Conservation (phyloP, 2,329 filamentous ascomycete genomes). For the Sporothrix variecibatus region DNA sequence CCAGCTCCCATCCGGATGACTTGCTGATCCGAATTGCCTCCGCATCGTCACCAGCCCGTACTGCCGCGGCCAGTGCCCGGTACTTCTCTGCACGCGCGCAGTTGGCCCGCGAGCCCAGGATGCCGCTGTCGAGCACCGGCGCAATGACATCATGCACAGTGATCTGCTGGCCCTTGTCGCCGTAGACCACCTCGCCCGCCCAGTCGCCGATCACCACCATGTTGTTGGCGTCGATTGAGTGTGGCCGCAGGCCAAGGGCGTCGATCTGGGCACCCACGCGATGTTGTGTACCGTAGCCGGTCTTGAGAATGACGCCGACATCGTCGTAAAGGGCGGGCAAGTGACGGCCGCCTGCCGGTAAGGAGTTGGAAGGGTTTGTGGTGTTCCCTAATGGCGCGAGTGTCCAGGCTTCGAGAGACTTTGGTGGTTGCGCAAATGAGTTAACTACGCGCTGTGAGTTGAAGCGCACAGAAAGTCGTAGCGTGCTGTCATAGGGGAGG, state of each 20-base stretch:
- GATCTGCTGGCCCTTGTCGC: conserved; percentile 34
- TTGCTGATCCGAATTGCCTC: conserved; percentile 43
- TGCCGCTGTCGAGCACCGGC: conserved; percentile 34
- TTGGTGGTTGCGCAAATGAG: conserved; percentile 41
- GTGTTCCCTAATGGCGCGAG: conserved; percentile 21
- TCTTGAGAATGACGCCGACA: conserved; percentile 56
- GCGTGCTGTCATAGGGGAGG: conserved; percentile 37
- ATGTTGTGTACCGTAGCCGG: conserved; percentile 56
- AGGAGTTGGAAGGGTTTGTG: conserved; percentile 33
- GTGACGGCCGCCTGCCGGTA: conserved; percentile 26
- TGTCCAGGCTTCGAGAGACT: conserved; percentile 23
- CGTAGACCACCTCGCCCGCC: conserved; percentile 37
- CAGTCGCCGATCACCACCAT: conserved; percentile 56
- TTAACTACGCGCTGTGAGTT: conserved; percentile 35
- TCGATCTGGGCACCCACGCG: conserved; percentile 51
- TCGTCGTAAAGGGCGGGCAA: conserved; percentile 49
- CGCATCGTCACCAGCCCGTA: conserved; percentile 43
- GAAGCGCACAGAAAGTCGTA: conserved; percentile 36
- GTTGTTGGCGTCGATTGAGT: conserved; percentile 43
- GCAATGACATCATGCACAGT: conserved; percentile 47
- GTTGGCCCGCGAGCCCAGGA: conserved; percentile 39
- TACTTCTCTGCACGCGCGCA: conserved; percentile 46
- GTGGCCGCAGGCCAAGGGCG: conserved; percentile 45
- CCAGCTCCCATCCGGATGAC: conserved; percentile 51
- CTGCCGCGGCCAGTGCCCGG: conserved; percentile 41